Percentiles rank a stretch among this genome's conserved stretches.
These are phyloP conservation scores for Nephelium lappaceum DNA, from an alignment of 345 rosid species.

Conservation along the genomic window DNA sequence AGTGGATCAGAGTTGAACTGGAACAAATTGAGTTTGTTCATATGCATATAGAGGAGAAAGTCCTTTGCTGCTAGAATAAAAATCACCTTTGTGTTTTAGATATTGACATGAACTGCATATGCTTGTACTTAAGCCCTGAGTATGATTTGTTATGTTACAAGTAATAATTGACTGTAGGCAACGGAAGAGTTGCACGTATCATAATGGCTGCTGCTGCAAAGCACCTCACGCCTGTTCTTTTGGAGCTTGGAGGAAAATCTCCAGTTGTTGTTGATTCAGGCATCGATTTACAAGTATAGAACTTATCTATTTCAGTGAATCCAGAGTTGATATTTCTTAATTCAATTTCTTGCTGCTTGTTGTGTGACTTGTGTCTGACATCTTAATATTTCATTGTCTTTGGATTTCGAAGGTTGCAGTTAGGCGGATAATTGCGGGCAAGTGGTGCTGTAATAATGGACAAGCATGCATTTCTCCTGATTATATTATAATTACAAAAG, in stretches of 20 bases:
- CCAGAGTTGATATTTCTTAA: background rate
- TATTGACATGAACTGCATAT: constrained; percentile 4
- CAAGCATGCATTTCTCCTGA: constrained; percentile 94
- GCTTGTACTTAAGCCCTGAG: background rate
- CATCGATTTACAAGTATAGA: constrained; percentile 62
- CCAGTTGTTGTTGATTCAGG: constrained; percentile 83
- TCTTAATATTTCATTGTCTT: constrained; percentile 16
- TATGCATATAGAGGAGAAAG: background rate
- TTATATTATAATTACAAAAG: constrained; percentile 76
- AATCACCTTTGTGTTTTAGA: constrained; percentile 15
- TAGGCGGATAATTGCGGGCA: constrained; percentile 81
- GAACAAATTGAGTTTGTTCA: background rate
- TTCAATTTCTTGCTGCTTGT: constrained; percentile 9
- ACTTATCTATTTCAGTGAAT: background rate
- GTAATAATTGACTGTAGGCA: constrained; percentile 52
- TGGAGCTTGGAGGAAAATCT: constrained; percentile 97
- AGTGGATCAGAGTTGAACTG: background rate
- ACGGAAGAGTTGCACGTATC: constrained; percentile 69
- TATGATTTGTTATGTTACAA: constrained; percentile 4
- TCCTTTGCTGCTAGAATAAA: constrained; percentile 2
- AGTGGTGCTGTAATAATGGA: constrained; percentile 93
- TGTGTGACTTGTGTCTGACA: background rate
- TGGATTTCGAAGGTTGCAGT: constrained; percentile 58
- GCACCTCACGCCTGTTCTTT: constrained; percentile 87
- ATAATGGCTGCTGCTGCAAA: constrained; percentile 96